A percentile compares a stretch with the other conserved stretches of the same genome.
These are phyloP conservation scores for Penicillium sp. DNA, from an alignment of 2,329 filamentous ascomycete species.

Conservation along the genomic window DNA sequence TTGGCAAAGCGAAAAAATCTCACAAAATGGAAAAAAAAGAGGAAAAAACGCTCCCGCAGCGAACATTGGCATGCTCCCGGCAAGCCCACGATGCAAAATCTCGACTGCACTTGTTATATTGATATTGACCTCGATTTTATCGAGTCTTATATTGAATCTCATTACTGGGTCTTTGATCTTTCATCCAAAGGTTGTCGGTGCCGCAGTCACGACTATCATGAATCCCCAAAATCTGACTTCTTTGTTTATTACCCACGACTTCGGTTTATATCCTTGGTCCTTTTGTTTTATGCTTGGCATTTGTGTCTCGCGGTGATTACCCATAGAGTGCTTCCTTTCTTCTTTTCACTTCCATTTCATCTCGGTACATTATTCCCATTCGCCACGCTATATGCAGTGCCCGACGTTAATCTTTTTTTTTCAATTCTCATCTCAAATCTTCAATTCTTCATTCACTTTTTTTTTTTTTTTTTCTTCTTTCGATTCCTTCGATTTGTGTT, in stretches of 20 bases:
- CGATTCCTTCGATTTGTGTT: constrained; percentile 9
- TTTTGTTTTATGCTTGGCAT: constrained; percentile 37
- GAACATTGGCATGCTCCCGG: constrained; percentile 27
- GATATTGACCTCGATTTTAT: background rate
- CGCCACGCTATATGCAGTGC: constrained; percentile 15
- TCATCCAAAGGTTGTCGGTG: constrained; percentile 12
- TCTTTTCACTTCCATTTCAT: constrained; percentile 27
- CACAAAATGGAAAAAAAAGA: constrained; percentile 30
- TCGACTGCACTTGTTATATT: background rate
- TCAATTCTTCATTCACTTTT: constrained; percentile 27
- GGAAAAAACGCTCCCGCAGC: constrained; percentile 32
- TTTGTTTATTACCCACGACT: constrained; percentile 28
- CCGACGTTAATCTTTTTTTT: constrained; percentile 31
- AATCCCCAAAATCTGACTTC: constrained; percentile 29
- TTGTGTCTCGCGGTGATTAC: constrained; percentile 37
- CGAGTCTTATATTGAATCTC: background rate
- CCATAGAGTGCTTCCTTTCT: constrained; percentile 38
- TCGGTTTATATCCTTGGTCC: constrained; percentile 40
- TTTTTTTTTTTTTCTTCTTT: constrained; percentile 17
- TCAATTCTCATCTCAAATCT: constrained; percentile 21
- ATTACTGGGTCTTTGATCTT: constrained; percentile 15
- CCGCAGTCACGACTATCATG: constrained; percentile 39
- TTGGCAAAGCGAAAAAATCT: constrained; percentile 26
- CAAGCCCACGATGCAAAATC: constrained; percentile 15
- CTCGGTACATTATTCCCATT: constrained; percentile 34